Conservation (phyloP, 2,329 filamentous ascomycete species). For the Colletotrichum plurivorum region DNA sequence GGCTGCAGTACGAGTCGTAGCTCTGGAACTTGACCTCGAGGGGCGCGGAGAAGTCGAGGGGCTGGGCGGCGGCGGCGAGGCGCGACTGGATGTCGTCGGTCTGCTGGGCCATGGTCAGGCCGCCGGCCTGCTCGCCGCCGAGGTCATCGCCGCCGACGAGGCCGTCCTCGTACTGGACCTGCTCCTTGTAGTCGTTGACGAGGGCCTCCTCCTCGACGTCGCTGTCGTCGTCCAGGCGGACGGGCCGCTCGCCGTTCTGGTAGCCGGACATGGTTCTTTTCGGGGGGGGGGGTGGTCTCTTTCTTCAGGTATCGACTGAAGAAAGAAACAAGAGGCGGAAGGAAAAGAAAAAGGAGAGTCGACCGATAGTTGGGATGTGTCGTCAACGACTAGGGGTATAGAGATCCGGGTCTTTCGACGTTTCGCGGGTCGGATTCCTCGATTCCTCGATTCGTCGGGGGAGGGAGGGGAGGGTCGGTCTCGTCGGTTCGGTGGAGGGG, state of each 20-base stretch:
- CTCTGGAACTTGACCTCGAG: slow-evolving; percentile 98
- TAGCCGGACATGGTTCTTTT: slow-evolving; percentile 68
- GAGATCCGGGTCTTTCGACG: too few species aligned
- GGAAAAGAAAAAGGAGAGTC: slow-evolving; percentile 8
- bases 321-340: neutral
- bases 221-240: slow-evolving; percentile 83
- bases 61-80: slow-evolving; percentile 91
- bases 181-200: slow-evolving; percentile 95
- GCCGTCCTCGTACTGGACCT: slow-evolving; percentile 93
- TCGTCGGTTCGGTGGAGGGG: slow-evolving; percentile 20
- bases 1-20: slow-evolving; percentile 99
- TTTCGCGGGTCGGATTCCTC: too few species aligned
- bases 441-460: slow-evolving; percentile 7
- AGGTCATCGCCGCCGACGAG: slow-evolving; percentile 83
- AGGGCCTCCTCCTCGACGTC: slow-evolving; percentile 97
- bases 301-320: slow-evolving; percentile 3
- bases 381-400: slow-evolving; percentile 17
- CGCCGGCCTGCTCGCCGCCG: slow-evolving; percentile 74
- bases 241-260: slow-evolving; percentile 72
- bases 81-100: slow-evolving; percentile 94
- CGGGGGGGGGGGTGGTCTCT: neutral
- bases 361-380: slow-evolving; percentile 4
- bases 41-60: slow-evolving; percentile 94
- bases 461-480: slow-evolving; percentile 25
- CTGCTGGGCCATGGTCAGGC: slow-evolving; percentile 79